Evolutionary conservation across 2,329 filamentous ascomycete species (phyloP), one percentile per base, ranked within the genome.

Genomic region (Exserohilum rostratum): DNA sequence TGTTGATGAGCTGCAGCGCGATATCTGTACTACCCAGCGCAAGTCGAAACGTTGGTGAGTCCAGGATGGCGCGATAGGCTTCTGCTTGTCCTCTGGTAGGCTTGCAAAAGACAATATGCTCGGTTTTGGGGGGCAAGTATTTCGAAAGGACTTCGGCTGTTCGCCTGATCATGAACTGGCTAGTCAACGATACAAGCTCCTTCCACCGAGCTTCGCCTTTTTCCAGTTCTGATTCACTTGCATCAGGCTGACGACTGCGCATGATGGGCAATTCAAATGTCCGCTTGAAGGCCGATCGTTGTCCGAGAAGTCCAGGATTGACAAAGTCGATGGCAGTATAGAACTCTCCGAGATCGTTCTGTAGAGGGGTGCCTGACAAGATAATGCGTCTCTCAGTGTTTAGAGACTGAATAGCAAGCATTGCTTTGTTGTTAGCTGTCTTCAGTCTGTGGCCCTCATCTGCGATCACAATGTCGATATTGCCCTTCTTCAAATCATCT

Each of bases 361-460:
- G 87, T 17, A 89, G 82, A 0, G 87, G 87, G 0, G 87, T 89
- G 0, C 87, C 87, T 1, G 86, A 87, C 3, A 89, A 75, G 50
- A 89, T 87, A 52, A 89, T 77, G 44, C 86, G 77, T 53, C 84
- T 79, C 40, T 83, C 78, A 2, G 87, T 87, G 61, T 84, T 85
- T 15, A 89, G 74, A 2, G 84, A 82, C 62, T 86, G 84, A 58
- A 89, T 89, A 2, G 87, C 87, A 54, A 83, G 79, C 27, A 86
- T 86, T 30, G 85, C 84, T 68, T 89, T 89, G 71, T 89, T 89
- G 67, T 87, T 85, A 7, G 86, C 82, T 0, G 86, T 88, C 73
- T 89, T 89, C 34, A 89, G 75, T 42, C 87, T 78, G 66, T 89
- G 87, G 0, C 87, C 86, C 73, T 89, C 87, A 63, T 89, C 87